Evolutionary conservation across 441 rosid species (phyloP), one percentile per base, ranked within the genome.

Genomic region (Kokia cookei): DNA sequence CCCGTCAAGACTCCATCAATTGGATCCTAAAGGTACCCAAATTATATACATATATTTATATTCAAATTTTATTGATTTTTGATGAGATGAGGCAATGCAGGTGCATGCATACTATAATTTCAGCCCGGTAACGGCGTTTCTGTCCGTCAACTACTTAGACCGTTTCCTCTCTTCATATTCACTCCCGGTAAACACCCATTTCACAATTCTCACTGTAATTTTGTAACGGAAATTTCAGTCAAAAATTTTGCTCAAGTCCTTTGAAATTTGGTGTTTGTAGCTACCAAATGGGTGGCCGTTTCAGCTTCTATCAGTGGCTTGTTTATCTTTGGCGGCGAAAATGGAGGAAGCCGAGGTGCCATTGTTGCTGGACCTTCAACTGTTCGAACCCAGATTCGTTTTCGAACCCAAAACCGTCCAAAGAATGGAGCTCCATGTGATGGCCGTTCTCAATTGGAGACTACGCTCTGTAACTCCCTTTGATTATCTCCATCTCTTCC

Each of bases 311-410:
- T 87, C 94, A 53, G 93, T 93, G 77, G 93, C 94, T 50, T 93
- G 98, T 80, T 81, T 91, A 75, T 91, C 94, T 43, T 76, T 93
- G 71, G 94, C 98, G 24, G 98, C 93, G 57, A 93, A 93, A 81
- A 83, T 90, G 82, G 96, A 88, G 83, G 98, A 93, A 75, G 73
- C 81, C n/a, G 68, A 79, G 45, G 91, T 87, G 58, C 98, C 96
- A 60, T 26, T 77, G 67, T 64, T 90, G 29, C 22, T 85, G 72
- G 91, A 90, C 85, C 88, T 93, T 65, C 94, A 93, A 78, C 72
- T 86, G 9, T 76, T 81, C 51, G 80, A 83, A 26, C 83, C 88
- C 43, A 82, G 80, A 76, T 84, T 84, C 85, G 63, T 82, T 40
- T 88, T 84, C 65, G 68, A 78, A 74, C 82, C 86, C 55, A 67